Evolutionary conservation across 352 stramenopile species (phyloP), one percentile per base, ranked within the genome.

Genomic region (Globisporangium paroecandrum): DNA sequence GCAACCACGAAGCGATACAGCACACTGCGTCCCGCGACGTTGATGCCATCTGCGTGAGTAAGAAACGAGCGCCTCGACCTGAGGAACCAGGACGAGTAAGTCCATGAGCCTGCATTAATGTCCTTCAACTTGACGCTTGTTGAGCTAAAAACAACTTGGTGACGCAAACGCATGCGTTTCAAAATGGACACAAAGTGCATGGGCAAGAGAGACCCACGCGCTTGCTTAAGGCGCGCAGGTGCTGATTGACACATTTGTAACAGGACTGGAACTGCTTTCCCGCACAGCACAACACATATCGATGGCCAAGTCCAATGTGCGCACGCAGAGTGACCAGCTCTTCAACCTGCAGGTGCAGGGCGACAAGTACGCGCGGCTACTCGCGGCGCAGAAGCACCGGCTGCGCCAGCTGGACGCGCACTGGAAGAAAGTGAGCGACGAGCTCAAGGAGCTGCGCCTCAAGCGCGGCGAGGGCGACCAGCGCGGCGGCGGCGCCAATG

Each of bases 281-380:
- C 5, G 27, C 27, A n/a, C 15, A 34, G 2, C 51, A 10, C 10
- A 32, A 9, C 4, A 34, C 0, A 20, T 4, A 24, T 8, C 41
- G n/a, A 90, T 89, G 79, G 76, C 79, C 72, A 88, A 85, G 76
- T 82, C 77, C 32, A 89, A 89, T 65, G 81, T 77, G 54, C 77
- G 77, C 36, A 81, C 82, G 27, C 82, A 91, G 74, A 91, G 82
- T 56, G 85, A 94, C 65, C 78, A 89, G 74, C 79, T 92, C 59
- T 94, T 94, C 76, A 88, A 89, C 58, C 70, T 94, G n/a, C 85
- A 94, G 65, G 74, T 91, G 3, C 82, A 92, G 69, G 82, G 82
- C 20, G 85, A 94, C 79, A 92, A 91, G 69, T 94, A 90, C 62
- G 79, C 85, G 38, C 73, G 82, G 18, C 69, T 91, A 43, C 67